Evolutionary conservation across 129 eudicot genomes (phyloP).

Genomic region (Heracleum sosnowskyi): DNA sequence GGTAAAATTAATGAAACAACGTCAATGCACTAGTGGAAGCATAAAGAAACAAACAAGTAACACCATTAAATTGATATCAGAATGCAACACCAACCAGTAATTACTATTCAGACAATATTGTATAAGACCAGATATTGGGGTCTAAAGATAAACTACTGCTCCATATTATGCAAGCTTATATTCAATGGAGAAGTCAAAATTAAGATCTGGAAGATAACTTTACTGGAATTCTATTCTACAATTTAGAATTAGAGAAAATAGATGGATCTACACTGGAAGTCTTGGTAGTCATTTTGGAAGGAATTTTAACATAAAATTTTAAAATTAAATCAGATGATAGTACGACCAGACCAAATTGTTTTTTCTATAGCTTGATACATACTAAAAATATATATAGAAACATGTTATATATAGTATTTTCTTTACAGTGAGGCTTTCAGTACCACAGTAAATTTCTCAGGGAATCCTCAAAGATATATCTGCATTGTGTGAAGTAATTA

Average conservation of each 20-base stretch:
- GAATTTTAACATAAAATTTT: not conserved
- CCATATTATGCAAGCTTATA: too few relatives aligned
- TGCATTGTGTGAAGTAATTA: not conserved
- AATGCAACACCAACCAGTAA: not conserved
- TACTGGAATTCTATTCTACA: too few relatives aligned
- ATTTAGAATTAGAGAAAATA: too few relatives aligned
- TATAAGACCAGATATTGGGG: not conserved
- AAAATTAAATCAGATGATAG: not conserved
- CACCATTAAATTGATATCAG: not conserved
- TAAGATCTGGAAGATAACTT: not conserved
- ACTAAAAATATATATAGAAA: not conserved
- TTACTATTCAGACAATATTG: too few relatives aligned
- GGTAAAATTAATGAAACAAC: not conserved
- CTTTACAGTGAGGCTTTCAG: not conserved
- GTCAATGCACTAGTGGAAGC: not conserved
- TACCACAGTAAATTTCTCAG: not conserved
- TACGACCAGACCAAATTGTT: not conserved
- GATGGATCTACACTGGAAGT: not conserved
- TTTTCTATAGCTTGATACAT: not conserved
- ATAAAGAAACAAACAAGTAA: not conserved
- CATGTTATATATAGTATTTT: not conserved
- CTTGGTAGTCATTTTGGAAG: not conserved
- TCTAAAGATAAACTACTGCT: not conserved
- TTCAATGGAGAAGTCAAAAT: too few relatives aligned
- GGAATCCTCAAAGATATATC: not conserved